These are phyloP conservation scores for Artemisia tridentata DNA, from an alignment of 129 eudicot genomes.

Conservation along the genomic window DNA sequence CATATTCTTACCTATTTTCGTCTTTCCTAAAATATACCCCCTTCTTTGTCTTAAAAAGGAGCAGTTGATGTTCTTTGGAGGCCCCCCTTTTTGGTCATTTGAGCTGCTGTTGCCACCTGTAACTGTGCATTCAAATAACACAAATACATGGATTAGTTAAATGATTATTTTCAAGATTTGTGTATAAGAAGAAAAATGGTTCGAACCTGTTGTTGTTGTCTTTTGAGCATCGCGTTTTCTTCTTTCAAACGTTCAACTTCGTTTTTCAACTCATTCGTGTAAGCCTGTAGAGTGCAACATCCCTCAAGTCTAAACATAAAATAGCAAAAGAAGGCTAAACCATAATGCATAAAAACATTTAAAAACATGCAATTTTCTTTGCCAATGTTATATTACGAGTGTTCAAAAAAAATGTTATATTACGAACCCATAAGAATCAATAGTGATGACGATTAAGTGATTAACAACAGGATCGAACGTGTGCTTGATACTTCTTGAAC, in stretches of 20 bases:
- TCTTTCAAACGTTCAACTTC: conserved; percentile 51
- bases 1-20: conserved; percentile 25
- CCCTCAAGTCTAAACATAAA: not conserved
- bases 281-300: conserved; percentile 43
- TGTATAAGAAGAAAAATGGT: not conserved
- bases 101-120: conserved; percentile 45
- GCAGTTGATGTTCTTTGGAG: conserved; percentile 66
- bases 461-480: too few relatives aligned
- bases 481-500: too few relatives aligned
- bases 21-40: conserved; percentile 36
- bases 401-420: not conserved
- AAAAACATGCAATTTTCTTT: not conserved
- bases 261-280: conserved; percentile 51
- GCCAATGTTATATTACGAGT: not conserved
- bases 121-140: conserved; percentile 33
- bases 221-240: conserved; percentile 53
- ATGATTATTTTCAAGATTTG: not conserved
- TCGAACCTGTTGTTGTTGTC: conserved; percentile 49
- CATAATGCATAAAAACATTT: too few relatives aligned
- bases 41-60: conserved; percentile 58
- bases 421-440: too few relatives aligned
- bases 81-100: conserved; percentile 46
- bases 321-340: not conserved
- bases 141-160: not conserved
- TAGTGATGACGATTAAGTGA: too few relatives aligned